Evolutionary conservation across 257 asterid genomes (phyloP).

Genomic region (Anisodus acutangulus): DNA sequence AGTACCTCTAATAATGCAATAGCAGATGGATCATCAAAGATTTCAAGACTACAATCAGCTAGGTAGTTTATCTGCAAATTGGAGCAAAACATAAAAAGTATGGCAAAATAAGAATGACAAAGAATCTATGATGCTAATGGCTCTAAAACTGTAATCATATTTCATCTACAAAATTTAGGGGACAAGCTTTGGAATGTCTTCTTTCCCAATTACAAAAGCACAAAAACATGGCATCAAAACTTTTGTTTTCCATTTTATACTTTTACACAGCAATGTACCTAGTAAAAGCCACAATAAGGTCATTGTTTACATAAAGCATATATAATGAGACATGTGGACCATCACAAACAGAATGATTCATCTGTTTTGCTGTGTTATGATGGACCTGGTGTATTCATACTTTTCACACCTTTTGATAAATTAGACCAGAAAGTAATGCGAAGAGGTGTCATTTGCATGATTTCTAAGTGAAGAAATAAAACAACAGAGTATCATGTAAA

Average conservation of each 20-base stretch:
- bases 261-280: not conserved
- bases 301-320: conserved; percentile 9
- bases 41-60: conserved; percentile 87
- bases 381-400: not conserved
- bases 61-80: conserved; percentile 77
- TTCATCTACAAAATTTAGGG: not conserved
- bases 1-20: conserved; percentile 81
- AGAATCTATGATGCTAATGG: not conserved
- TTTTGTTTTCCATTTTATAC: not conserved
- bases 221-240: conserved; percentile 17
- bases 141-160: not conserved
- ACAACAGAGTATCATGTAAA: conserved; percentile 20
- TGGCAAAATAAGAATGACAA: not conserved
- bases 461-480: conserved; percentile 4
- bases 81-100: not conserved
- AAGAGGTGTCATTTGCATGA: conserved; percentile 26
- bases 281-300: not conserved
- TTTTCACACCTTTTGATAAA: not conserved
- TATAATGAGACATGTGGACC: conserved; percentile 7
- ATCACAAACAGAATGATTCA: conserved; percentile 18
- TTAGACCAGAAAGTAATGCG: not conserved
- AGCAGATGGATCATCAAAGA: conserved; percentile 89
- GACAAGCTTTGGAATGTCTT: conserved; percentile 19
- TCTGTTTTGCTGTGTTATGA: not conserved
- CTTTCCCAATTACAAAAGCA: not conserved